A percentile compares a stretch with the other conserved stretches of the same genome.
Evolutionary conservation across 1,139 yeast genomes (phyloP).

Genomic region (Casaregolazyma lundiana): DNA sequence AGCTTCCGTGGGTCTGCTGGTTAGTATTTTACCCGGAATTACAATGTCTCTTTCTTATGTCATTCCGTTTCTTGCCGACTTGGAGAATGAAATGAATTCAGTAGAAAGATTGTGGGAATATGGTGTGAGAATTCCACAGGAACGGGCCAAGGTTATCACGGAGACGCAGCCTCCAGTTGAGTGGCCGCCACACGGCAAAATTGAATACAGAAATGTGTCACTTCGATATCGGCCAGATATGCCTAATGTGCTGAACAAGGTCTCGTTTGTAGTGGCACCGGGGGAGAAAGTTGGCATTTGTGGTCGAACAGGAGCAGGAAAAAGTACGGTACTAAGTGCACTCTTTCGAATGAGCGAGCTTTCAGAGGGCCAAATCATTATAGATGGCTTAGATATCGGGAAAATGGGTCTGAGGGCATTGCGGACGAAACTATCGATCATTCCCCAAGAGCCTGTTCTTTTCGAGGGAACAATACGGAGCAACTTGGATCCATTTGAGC

Average conservation of each 20-base stretch:
- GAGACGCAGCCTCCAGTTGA: constrained; percentile 40
- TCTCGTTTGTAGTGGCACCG: constrained; percentile 42
- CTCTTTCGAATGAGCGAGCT: constrained; percentile 59
- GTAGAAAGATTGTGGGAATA: constrained; percentile 70
- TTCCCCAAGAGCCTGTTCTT: constrained; percentile 73
- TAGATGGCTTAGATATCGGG: constrained; percentile 59
- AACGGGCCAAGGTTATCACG: constrained; percentile 38
- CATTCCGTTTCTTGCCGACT: constrained; percentile 49
- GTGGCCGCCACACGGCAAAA: constrained; percentile 60
- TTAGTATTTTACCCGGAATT: constrained; percentile 33
- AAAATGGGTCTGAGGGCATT: constrained; percentile 50
- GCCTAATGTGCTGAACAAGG: constrained; percentile 61
- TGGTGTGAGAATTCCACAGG: constrained; percentile 60
- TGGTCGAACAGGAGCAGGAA: constrained; percentile 79
- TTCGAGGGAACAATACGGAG: constrained; percentile 60
- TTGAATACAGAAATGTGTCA: constrained; percentile 52
- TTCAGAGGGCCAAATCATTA: constrained; percentile 44
- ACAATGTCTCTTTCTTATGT: constrained; percentile 25
- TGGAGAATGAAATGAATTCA: constrained; percentile 75
- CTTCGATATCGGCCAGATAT: constrained; percentile 69
- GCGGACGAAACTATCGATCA: constrained; percentile 55
- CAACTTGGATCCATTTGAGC: constrained; percentile 61
- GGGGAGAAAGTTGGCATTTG: constrained; percentile 64
- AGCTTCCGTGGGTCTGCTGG: constrained; percentile 60
- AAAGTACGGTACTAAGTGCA: constrained; percentile 60